A percentile compares a stretch with the other conserved stretches of the same genome.
Evolutionary conservation across 192 early-diverging fungal species (phyloP).

Genomic region (Backusella psychrophila): DNA sequence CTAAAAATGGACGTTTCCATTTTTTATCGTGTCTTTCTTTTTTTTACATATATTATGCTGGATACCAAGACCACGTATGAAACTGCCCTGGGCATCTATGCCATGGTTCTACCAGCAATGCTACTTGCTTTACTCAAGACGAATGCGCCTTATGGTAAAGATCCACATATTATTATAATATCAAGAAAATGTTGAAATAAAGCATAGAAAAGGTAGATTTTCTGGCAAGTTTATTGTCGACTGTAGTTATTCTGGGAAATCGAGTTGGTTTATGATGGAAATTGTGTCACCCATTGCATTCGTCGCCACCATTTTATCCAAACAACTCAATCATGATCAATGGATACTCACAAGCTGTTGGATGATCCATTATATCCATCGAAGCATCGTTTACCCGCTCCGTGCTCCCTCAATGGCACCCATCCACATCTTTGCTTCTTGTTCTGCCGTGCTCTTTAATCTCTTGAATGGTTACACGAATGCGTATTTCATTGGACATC

Average conservation of each 20-base stretch:
- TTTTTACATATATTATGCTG: neutral
- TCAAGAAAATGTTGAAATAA: no score
- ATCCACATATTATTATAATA: no score
- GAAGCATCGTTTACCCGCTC: constrained; percentile 26
- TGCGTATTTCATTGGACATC: constrained; percentile 18
- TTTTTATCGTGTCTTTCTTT: neutral
- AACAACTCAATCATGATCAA: constrained; percentile 5
- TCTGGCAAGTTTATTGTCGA: neutral
- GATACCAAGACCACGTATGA: neutral
- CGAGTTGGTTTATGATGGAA: constrained; percentile 40
- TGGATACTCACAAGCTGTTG: constrained; percentile 17
- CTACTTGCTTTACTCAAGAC: neutral
- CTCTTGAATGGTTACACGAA: constrained; percentile 36
- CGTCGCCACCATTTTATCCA: neutral
- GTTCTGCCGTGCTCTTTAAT: constrained; percentile 26
- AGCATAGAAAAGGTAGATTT: constrained; percentile 12
- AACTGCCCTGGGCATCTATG: constrained; percentile 8
- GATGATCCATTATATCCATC: constrained; percentile 37
- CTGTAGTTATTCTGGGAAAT: constrained; percentile 24
- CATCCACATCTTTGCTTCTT: constrained; percentile 22
- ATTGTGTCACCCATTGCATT: constrained; percentile 28
- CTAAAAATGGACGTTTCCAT: neutral
- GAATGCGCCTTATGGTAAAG: constrained; percentile 34
- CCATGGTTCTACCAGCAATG: constrained; percentile 3
- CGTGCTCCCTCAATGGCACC: constrained; percentile 29